Conservation (phyloP, 257 asterid species). For the Solanum rostratum region DNA sequence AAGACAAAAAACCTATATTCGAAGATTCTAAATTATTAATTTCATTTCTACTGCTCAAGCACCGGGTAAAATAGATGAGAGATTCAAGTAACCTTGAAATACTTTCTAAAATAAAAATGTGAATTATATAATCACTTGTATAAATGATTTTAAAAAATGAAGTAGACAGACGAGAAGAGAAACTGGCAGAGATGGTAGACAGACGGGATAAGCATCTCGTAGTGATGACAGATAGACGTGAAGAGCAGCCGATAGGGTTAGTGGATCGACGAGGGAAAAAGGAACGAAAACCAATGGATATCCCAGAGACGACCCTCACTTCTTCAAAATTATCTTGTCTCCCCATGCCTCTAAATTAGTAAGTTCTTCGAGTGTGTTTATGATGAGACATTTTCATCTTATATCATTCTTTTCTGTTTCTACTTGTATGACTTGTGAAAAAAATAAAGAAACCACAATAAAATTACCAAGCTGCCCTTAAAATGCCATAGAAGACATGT, state of each 20-base stretch:
- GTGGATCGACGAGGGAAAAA: neutral
- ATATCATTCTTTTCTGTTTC: neutral
- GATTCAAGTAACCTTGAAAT: neutral
- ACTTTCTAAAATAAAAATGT: too few relatives aligned
- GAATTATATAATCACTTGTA: too few relatives aligned
- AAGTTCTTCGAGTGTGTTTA: neutral
- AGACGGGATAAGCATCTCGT: neutral
- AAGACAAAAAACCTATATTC: neutral
- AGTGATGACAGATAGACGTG: neutral
- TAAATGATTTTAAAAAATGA: too few relatives aligned
- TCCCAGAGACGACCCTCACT: neutral
- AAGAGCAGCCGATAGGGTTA: neutral
- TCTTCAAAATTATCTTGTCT: neutral
- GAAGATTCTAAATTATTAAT: neutral
- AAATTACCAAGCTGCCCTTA: too few relatives aligned
- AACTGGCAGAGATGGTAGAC: neutral
- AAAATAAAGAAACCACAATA: too few relatives aligned
- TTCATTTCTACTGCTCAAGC: neutral
- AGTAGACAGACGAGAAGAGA: neutral
- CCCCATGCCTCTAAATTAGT: neutral
- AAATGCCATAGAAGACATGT: too few relatives aligned
- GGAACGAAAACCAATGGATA: neutral
- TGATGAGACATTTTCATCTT: neutral
- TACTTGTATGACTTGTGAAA: neutral
- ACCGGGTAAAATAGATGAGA: neutral